Evolutionary conservation across 805 yeast genomes (phyloP), one percentile per base, ranked within the genome.

Genomic region (Yarrowia keelungensis): DNA sequence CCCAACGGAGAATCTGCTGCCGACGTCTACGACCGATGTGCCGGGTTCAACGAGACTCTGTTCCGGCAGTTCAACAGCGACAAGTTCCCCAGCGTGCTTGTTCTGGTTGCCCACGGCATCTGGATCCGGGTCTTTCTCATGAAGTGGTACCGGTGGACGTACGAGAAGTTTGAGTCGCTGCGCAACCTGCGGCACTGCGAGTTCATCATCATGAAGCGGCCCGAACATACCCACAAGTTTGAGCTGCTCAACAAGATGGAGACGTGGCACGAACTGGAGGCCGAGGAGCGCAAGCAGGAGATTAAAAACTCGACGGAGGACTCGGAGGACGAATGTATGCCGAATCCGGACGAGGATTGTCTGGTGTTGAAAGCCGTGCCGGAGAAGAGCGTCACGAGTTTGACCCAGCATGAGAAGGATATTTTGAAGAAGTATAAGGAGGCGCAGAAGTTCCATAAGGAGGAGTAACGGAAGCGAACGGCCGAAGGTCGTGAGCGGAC

Each of bases 1-100:
- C 97, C 97, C 5, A 87, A 90, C 74, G 98, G 98, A 11, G 98
- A 93, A 77, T 89, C 95, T 74, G 98, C 97, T 0, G 98, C 98
- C 0, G 98, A 93, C 77, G 97, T 93, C 10, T 93, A 87, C 78
- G 97, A 93, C 78, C 82, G 98, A 59, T 89, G 93, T 71, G 90
- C 97, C 1, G 90, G 95, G 15, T 93, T 93, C 77, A 92, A 92
- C 76, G 97, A 92, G 77, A 87, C 97, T 0, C 78, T 93, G 47
- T 91, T 89, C 75, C 82, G 98, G 59, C 95, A 90, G 76, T 92
- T 93, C 75, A 85, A 85, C 70, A 64, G 73, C 26, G 87, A 84
- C 16, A 83, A 85, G 73, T 90, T 91, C 75, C 92, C 97, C n/a
- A 85, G 86, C 70, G 89, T 92, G 19, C 82, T 92, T 47, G 92